These are phyloP conservation scores for Eutrema japonicum DNA, from an alignment of 345 rosid species.

Conservation along the genomic window DNA sequence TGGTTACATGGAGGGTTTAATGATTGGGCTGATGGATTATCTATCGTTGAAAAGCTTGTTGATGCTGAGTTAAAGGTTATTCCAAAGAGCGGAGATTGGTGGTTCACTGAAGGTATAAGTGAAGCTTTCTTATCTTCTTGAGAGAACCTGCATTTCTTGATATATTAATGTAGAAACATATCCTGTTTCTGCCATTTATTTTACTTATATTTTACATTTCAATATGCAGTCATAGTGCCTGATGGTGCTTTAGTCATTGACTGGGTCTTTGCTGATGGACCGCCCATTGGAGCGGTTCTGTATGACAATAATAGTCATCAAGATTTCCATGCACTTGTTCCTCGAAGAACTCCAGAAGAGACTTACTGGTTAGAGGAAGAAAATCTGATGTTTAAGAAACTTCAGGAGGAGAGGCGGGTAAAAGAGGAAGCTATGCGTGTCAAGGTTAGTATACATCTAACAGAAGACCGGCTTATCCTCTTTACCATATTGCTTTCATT, in stretches of 20 bases:
- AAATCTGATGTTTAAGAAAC: constrained; percentile 55
- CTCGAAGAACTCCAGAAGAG: constrained; percentile 54
- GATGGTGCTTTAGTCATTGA: constrained; percentile 69
- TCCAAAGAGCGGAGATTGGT: constrained; percentile 73
- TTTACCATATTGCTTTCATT: constrained; percentile 19
- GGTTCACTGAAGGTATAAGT: constrained; percentile 75
- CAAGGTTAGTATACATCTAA: constrained; percentile 56
- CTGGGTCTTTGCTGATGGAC: constrained; percentile 97
- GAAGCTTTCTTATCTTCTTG: constrained; percentile 19
- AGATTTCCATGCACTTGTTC: constrained; percentile 84
- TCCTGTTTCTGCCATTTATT: background rate
- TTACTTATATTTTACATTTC: constrained; percentile 8
- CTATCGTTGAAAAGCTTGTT: constrained; percentile 64
- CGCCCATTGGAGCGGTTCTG: constrained; percentile 60
- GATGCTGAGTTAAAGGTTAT: constrained; percentile 49
- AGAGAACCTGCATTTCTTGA: background rate
- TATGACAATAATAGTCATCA: constrained; percentile 74
- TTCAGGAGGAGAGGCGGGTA: constrained; percentile 70
- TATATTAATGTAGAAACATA: background rate
- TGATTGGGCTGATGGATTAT: constrained; percentile 79
- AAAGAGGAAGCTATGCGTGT: constrained; percentile 74
- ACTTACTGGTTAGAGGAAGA: constrained; percentile 82
- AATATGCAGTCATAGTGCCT: constrained; percentile 70
- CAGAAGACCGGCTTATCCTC: constrained; percentile 15
- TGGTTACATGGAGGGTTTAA: constrained; percentile 95